Evolutionary conservation across 1,284 basidiomycete genomes (phyloP).

Genomic region (Apiotrichum mycotoxinovorans): DNA sequence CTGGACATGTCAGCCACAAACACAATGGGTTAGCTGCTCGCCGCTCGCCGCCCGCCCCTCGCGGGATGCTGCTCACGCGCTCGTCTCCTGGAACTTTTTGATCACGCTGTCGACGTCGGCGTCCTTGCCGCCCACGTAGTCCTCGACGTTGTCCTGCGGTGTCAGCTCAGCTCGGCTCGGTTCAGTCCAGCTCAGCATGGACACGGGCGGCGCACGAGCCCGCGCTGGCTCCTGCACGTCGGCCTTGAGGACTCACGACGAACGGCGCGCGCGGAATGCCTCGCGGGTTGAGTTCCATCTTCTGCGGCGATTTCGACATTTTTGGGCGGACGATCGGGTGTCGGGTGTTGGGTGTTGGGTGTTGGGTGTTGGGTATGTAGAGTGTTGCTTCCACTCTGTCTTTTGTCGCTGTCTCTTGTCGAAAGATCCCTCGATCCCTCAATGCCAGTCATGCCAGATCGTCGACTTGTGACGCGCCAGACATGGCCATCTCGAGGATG

Average conservation of each 20-base stretch:
- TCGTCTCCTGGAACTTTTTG: constrained; percentile 83
- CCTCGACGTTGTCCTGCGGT: constrained; percentile 73
- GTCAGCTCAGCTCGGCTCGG: constrained; percentile 5
- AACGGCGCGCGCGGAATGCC: constrained; percentile 95
- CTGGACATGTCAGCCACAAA: constrained; percentile 53
- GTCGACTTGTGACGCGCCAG: too few relatives aligned
- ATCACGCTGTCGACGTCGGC: constrained; percentile 75
- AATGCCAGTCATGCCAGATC: too few relatives aligned
- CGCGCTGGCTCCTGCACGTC: too few relatives aligned
- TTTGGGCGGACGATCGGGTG: background rate
- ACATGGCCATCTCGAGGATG: too few relatives aligned
- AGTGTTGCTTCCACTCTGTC: too few relatives aligned
- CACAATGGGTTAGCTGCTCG: constrained; percentile 8
- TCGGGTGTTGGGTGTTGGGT: too few relatives aligned
- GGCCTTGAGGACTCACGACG: constrained; percentile 79
- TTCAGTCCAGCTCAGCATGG: background rate
- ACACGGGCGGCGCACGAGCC: background rate
- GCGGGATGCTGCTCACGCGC: constrained; percentile 68
- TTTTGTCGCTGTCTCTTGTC: too few relatives aligned
- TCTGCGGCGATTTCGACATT: constrained; percentile 20
- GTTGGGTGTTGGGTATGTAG: too few relatives aligned
- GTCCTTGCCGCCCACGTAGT: constrained; percentile 76
- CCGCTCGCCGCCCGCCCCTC: background rate
- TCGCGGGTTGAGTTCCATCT: constrained; percentile 69
- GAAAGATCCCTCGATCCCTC: too few relatives aligned